Conservation (phyloP, 2,329 filamentous ascomycete species). For the Fusarium brevicatenulatum region DNA sequence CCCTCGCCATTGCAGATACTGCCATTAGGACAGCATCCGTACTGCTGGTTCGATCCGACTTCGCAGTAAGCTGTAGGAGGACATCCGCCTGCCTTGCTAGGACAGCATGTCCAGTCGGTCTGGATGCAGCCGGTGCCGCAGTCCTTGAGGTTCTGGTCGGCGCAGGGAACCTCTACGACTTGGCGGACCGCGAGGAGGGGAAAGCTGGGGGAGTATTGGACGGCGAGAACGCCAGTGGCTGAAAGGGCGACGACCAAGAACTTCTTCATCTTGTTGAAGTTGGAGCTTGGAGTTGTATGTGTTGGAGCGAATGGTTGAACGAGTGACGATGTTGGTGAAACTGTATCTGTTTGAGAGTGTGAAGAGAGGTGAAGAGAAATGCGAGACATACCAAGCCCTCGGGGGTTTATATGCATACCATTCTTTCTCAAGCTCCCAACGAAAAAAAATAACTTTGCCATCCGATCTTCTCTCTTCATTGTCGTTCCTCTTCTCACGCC, state of each 20-base stretch:
- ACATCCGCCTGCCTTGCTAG: constrained; percentile 44
- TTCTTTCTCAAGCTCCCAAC: neutral
- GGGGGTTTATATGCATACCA: constrained; percentile 12
- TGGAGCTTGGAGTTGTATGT: neutral
- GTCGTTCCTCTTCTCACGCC: neutral
- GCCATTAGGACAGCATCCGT: constrained; percentile 47
- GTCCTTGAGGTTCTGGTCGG: constrained; percentile 36
- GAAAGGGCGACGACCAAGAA: constrained; percentile 39
- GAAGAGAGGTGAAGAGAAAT: neutral
- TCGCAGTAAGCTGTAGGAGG: constrained; percentile 38
- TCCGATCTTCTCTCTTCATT: neutral
- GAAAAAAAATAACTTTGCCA: neutral
- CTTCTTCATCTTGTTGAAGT: constrained; percentile 40
- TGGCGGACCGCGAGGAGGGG: constrained; percentile 36
- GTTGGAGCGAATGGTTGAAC: neutral
- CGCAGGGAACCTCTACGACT: constrained; percentile 38
- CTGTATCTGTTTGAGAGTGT: neutral
- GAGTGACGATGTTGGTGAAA: constrained; percentile 1
- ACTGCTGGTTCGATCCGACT: constrained; percentile 41
- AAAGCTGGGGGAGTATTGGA: constrained; percentile 18
- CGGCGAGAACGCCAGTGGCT: constrained; percentile 31
- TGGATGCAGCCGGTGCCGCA: constrained; percentile 48
- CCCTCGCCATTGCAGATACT: constrained; percentile 42
- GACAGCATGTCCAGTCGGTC: constrained; percentile 45
- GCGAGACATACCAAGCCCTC: constrained; percentile 14